Evolutionary conservation across 805 yeast species (phyloP), one percentile per base, ranked within the genome.

Genomic region (Yueomyces sp.): DNA sequence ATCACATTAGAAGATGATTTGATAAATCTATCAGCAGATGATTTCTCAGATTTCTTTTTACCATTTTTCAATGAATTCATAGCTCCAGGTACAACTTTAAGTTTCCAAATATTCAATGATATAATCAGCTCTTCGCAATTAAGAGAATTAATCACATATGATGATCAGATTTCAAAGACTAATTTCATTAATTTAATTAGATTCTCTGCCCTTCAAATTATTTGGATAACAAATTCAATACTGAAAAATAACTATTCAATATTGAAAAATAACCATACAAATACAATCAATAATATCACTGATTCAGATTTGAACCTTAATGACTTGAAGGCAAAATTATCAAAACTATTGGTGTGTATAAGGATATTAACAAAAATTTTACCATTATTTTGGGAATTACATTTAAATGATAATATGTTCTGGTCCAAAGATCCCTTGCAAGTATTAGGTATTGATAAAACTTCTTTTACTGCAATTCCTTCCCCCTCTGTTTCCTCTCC

Each of bases 371-470:
- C 85, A 3, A 73, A 76, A 47, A 43, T 83, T 3, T 48, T 83
- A 26, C 96, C 96, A 0, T 71, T 76, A 40, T 55, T 81, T 5
- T 83, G 73, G 53, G 95, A 87, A 60, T 12, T 38, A n/a, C 28
- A 36, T 31, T 26, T 9, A 26, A 55, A 64, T 8, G 66, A 49
- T 40, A 62, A 54, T 28, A 42, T 51, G 19, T 51, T 51, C 39
- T 55, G 59, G 59, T 45, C 50, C 33, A 47, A 45, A 27, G 45
- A 42, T 39, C 29, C 46, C 19, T 38, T 29, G 30, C 29, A 37
- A 27, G 37, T 49, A 6, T 49, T 41, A 31, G 40, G 38, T n/a
- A 11, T 39, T 6, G 37, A 26, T 4, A 37, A 9, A 38, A 40
- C 38, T 28, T 31, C n/a, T 11, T 31, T 34, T 32, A 42, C 36